Base-by-base conservation (phyloP, 2,329 filamentous ascomycete species). In the Trichoderma koningiopsis region DNA sequence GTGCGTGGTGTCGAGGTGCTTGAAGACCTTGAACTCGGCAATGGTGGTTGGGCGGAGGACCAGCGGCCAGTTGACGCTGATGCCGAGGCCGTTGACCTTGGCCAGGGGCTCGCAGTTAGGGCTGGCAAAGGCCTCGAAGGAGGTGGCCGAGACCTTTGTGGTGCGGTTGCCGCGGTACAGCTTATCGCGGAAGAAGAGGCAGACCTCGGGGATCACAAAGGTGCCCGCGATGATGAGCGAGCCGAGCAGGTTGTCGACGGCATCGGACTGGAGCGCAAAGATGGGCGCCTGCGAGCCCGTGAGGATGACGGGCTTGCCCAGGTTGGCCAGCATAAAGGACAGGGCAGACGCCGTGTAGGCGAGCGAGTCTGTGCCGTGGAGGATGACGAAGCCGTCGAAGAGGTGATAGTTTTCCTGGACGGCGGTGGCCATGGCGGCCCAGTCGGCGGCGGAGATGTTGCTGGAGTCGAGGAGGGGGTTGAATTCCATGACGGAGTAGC, bases 201-300 rank as follows among this genome's bases (percentile, higher is more conserved):
- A 94, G 65, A 97, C 94, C 79, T 97, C 94, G 0, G 94, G 94
- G 69, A 97, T 93, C 82, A 93, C 92, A 77, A 97, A 97, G 70
- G 96, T 96, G 40, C 93, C 93, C 3, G 94, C 94, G 68, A 97
- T 91, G 76, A 97, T 93, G 76, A 97, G 86, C 1, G 93, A 94
- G 24, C 92, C 92, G 5, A 97, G 87, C 14, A 97, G 86, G 76
- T 97, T 97, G 81, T 96, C 94, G 47, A 94, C 92, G 11, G 94
- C 94, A 79, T 97, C 94, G 63, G 92, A 96, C 80, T 97, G 94
- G 31, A 97, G 87, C 71, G 94, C 90, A 74, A 96, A 91, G 86
- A 97, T 97, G 58, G 93, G 93, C 0, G 94, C 92, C 77, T 93
- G 91, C 3, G 89, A 91, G 1, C 91, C 91, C 0, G 94, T 97